Evolutionary conservation across 441 rosid genomes (phyloP).

Genomic region (Adansonia grandidieri): DNA sequence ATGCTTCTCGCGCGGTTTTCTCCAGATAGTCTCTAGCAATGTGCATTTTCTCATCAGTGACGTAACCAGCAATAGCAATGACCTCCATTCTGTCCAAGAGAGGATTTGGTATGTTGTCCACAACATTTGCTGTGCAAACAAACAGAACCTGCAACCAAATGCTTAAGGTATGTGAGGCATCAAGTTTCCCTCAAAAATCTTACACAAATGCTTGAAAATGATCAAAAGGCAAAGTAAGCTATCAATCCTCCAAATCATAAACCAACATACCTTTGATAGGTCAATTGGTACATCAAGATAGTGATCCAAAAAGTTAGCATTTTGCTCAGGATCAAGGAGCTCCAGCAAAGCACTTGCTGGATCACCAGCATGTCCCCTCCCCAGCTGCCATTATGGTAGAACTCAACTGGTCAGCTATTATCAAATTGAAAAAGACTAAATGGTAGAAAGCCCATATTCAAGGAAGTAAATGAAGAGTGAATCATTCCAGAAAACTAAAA

Average conservation of each 20-base stretch:
- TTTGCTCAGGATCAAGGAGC: slow-evolving; percentile 98
- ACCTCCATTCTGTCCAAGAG: slow-evolving; percentile 99
- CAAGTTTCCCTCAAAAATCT: slow-evolving; percentile 8
- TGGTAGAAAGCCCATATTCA: slow-evolving; percentile 10
- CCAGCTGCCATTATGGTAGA: slow-evolving; percentile 61
- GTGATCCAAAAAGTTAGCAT: slow-evolving; percentile 91
- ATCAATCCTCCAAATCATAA: slow-evolving; percentile 14
- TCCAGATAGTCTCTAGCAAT: slow-evolving; percentile 91
- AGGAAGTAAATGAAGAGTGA: neutral
- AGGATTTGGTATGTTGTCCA: slow-evolving; percentile 80
- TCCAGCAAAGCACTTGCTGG: slow-evolving; percentile 97
- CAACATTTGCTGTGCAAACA: slow-evolving; percentile 95
- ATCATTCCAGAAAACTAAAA: slow-evolving; percentile 17
- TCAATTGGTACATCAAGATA: slow-evolving; percentile 93
- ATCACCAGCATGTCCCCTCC: slow-evolving; percentile 82
- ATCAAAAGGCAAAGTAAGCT: neutral
- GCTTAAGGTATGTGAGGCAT: slow-evolving; percentile 9
- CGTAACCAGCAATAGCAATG: slow-evolving; percentile 84
- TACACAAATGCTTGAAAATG: neutral
- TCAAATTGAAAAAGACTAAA: neutral
- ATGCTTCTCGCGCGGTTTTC: slow-evolving; percentile 79
- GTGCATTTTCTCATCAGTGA: slow-evolving; percentile 96
- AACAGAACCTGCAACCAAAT: slow-evolving; percentile 73
- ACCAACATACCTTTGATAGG: slow-evolving; percentile 75
- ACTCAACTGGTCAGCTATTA: slow-evolving; percentile 17